Evolutionary conservation across 257 asterid genomes (phyloP).

Genomic region (Solanum phureja): DNA sequence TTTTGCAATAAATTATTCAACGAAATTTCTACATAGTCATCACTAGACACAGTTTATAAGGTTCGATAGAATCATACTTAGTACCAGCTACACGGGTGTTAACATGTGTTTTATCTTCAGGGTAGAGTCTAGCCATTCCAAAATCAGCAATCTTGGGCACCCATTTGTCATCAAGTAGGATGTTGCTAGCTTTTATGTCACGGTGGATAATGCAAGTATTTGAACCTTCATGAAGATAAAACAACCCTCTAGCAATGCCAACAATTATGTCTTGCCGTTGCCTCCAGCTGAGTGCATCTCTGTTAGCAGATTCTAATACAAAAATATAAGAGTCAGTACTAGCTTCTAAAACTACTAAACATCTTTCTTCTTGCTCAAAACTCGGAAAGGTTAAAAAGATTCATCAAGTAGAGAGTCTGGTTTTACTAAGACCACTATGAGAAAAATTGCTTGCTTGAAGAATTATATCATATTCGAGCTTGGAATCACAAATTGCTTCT

Average conservation of each 20-base stretch:
- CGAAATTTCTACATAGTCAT: not conserved
- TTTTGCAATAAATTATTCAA: not conserved
- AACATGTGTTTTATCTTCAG: constrained; percentile 71
- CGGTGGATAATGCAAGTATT: constrained; percentile 73
- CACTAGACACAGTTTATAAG: not conserved
- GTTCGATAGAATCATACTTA: constrained; percentile 36
- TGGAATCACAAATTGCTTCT: not conserved
- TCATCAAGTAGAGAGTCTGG: not conserved
- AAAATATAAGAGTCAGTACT: constrained; percentile 7
- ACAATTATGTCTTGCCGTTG: constrained; percentile 57
- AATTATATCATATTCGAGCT: not conserved
- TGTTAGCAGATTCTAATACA: constrained; percentile 39
- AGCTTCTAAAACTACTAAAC: not conserved
- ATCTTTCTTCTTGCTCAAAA: not conserved
- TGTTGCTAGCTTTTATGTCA: constrained; percentile 89
- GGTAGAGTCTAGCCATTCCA: constrained; percentile 82
- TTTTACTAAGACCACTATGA: not conserved
- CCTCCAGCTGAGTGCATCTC: constrained; percentile 61
- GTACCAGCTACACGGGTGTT: constrained; percentile 92
- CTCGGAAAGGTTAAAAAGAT: not conserved
- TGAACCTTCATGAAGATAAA: constrained; percentile 87
- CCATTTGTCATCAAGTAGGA: constrained; percentile 80
- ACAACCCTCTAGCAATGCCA: constrained; percentile 79
- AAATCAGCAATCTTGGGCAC: constrained; percentile 93
- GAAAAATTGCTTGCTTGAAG: not conserved